Base-by-base conservation (phyloP, 176 grass and related monocot genomes). In the Canna indica region DNA sequence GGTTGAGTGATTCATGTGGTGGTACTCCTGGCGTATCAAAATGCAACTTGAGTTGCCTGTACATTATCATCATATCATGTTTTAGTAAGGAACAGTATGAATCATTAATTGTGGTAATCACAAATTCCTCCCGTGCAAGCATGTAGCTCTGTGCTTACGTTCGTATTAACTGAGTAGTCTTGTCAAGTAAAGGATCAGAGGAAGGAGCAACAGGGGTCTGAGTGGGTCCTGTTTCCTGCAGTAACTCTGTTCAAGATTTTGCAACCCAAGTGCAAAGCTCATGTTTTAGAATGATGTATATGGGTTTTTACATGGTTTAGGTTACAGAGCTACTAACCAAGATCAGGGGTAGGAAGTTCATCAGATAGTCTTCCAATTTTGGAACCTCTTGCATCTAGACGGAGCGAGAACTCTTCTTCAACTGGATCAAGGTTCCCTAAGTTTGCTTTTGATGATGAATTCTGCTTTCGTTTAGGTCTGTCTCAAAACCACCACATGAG, bases 371-470 rank as follows among this genome's bases (percentile, higher is more conserved):
- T 86, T 77, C 81, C 85, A 46, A 91, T 81, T 79, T 96, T 88
- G 64, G 85, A 91, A 22, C 64, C 62, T 38, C 80, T 90, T 50
- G 73, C 30, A 53, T 81, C 74, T 79, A 84, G 78, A 64, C 82
- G 75, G 70, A 88, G 64, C 58, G 88, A 76, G 28, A 79, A 73
- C 34, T 96, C 93, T 67, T 96, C 93, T 64, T 88, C 71, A 61
- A 96, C 88, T 66, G 88, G 81, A 81, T 87, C 88, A 79, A 96
- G 93, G 70, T 74, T 86, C 34, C 81, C 86, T 16, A 88, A 70
- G 73, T 70, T 73, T 3, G 47, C 70, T 80, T 59, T 69, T 79
- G 78, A 81, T 69, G 85, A 96, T 61, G 88, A 91, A 53, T 83
- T 73, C 30, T 86, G 80, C 76, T 77, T 85, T 78, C 76, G 89